Conservation (phyloP, 345 rosid species). For the Salix udensis region DNA sequence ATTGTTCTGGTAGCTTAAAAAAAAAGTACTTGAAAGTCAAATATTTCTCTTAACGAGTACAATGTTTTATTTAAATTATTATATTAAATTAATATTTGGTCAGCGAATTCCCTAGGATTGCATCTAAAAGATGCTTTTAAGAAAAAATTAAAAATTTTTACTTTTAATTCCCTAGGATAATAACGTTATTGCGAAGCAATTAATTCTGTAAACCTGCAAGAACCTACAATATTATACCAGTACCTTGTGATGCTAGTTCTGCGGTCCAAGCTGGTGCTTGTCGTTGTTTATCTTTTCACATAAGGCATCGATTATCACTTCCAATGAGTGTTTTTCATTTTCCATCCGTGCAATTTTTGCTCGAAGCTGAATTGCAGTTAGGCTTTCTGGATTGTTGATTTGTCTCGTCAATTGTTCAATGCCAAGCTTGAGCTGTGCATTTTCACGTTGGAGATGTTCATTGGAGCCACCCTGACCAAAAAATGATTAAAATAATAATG, state of each 20-base stretch:
- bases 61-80: no score
- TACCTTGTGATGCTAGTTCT: not conserved
- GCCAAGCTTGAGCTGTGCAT: not conserved
- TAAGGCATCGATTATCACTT: not conserved
- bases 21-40: no score
- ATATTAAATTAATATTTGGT: no score
- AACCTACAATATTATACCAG: not conserved
- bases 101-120: no score
- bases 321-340: not conserved
- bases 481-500: not conserved
- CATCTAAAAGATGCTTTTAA: no score
- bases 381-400: not conserved
- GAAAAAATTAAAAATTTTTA: no score
- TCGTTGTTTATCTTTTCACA: not conserved
- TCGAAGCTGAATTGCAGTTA: not conserved
- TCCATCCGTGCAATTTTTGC: not conserved
- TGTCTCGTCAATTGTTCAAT: not conserved
- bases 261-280: not conserved
- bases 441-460: not conserved
- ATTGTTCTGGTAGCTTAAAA: no score
- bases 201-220: not conserved
- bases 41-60: no score
- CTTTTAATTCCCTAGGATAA: no score
- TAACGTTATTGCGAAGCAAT: not conserved
- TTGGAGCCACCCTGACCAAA: not conserved